Base-by-base conservation (phyloP, 208 protist genomes). In the Leishmania mexicana region DNA sequence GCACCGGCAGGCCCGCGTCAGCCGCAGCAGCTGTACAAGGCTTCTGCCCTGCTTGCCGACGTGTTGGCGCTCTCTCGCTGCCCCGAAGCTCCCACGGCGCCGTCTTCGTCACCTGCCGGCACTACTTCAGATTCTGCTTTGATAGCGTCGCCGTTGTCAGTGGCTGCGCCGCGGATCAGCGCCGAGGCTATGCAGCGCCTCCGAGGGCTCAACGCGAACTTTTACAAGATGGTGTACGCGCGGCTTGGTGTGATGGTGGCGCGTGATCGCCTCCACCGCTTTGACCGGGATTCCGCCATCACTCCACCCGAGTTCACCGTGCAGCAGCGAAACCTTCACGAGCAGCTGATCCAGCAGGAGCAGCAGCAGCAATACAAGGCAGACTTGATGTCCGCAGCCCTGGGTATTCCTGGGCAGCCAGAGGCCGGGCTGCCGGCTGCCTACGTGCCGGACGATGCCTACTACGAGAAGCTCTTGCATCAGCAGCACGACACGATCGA, bases 201-300 rank as follows among this genome's bases (percentile, higher is more conserved):
- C 35, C 64, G 62, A 31, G 88, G 90, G 1, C 79, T 97, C 7
- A 80, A 92, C 78, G 72, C 91, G 17, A 77, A 76, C 21, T 97
- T 90, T 73, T 97, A 92, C 87, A 83, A 88, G 21, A 95, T 97
- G 94, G 91, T 95, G 57, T 93, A 97, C 82, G 92, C 94, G 6
- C 89, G 94, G 2, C 83, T 97, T 28, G 91, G 91, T 49, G 86
- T 96, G 35, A 88, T 97, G 83, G 91, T 94, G 11, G 87, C 91
- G 8, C 92, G 94, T 24, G 85, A 96, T 62, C 88, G 87, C 17
- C 84, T 97, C 21, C 83, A 88, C 49, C 83, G 83, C 49, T 95
- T 95, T 78, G 84, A 90, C 49, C 76, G 58, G n/a, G 53, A 76
- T n/a, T 85, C 87, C 5, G 53, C 68, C 0, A 75, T 88, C n/a